Evolutionary conservation across 129 eudicot genomes (phyloP).

Genomic region (Chrysanthemum makinoi): DNA sequence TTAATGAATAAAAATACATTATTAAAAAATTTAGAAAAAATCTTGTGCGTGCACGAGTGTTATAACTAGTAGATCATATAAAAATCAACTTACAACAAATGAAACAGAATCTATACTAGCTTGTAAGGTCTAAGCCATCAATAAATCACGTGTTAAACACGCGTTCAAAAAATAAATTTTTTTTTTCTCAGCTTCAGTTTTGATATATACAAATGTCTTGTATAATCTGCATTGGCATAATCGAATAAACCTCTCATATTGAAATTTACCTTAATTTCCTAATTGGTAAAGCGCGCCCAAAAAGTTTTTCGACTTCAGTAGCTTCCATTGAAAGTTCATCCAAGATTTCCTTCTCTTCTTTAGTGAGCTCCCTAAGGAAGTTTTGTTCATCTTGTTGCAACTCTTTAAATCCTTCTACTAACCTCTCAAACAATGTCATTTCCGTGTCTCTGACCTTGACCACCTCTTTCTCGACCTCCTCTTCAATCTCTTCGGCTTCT

Average conservation of each 20-base stretch:
- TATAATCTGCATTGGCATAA: slow-evolving; percentile 4
- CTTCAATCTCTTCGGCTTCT: slow-evolving; percentile 52
- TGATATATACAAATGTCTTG: slow-evolving; percentile 17
- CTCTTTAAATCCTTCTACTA: slow-evolving; percentile 43
- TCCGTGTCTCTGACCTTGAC: slow-evolving; percentile 68
- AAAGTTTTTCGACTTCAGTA: slow-evolving; percentile 61
- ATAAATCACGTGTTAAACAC: no score
- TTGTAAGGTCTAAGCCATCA: no score
- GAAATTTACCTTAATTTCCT: slow-evolving; percentile 59
- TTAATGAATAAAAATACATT: no score
- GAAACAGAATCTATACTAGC: no score
- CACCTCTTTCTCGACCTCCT: slow-evolving; percentile 64
- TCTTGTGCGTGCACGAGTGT: no score
- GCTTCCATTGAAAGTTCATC: slow-evolving; percentile 76
- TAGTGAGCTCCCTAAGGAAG: slow-evolving; percentile 42
- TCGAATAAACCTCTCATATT: no score
- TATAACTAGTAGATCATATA: no score
- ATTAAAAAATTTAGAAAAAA: no score
- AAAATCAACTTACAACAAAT: no score
- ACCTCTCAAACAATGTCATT: slow-evolving; percentile 49
- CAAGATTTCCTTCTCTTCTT: slow-evolving; percentile 67
- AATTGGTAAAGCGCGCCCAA: slow-evolving; percentile 63
- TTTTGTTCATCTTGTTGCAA: slow-evolving; percentile 43
- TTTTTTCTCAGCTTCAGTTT: background rate
- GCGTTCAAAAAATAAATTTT: no score